Base-by-base conservation (phyloP, 2,329 filamentous ascomycete genomes). In the Hirsutella minnesotensis region DNA sequence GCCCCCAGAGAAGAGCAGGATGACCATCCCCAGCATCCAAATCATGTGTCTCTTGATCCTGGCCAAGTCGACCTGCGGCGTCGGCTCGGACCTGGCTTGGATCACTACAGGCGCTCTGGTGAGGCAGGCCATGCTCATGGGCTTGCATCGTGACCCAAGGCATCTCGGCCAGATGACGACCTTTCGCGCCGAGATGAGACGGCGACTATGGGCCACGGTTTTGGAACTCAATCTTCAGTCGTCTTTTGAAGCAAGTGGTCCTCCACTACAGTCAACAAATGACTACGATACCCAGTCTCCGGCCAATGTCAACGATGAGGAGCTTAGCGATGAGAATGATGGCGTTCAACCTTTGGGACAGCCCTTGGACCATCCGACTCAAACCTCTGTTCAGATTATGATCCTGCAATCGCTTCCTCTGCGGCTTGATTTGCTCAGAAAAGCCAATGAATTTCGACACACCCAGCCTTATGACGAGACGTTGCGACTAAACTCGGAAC, bases 121-220 rank as follows among this genome's bases (percentile, higher is more conserved):
- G n/a, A 63, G 75, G 10, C 67, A 65, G 8, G 76, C 74, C 41
- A 69, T 79, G 52, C 67, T 67, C 43, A 76, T 78, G 65, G 75
- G 76, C 3, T 60, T 79, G 5, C 74, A 80, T 51, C 67, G 72
- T 1, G 76, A 79, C 43, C 75, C 76, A 0, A 63, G 59, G 24
- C 59, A 66, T 44, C 64, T 77, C 4, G 62, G 64, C 7, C 61
- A 64, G 18, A 70, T 73, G 62, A 64, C 69, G 2, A 51, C 58
- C 1, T 65, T 72, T 30, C 62, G 66, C 18, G 62, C 67, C 1
- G 76, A 80, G 55, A 67, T 79, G 55, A 65, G 75, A 2, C 62
- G 75, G 4, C 63, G 75, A 3, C 51, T 79, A 1, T 79, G 75
- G 76, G 67, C 69, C 7, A 74, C 72, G 0, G 65, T 76, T 10